phyloP scores from a whole-genome alignment of 306 rosid species.

The Quillaja saponaria region DNA sequence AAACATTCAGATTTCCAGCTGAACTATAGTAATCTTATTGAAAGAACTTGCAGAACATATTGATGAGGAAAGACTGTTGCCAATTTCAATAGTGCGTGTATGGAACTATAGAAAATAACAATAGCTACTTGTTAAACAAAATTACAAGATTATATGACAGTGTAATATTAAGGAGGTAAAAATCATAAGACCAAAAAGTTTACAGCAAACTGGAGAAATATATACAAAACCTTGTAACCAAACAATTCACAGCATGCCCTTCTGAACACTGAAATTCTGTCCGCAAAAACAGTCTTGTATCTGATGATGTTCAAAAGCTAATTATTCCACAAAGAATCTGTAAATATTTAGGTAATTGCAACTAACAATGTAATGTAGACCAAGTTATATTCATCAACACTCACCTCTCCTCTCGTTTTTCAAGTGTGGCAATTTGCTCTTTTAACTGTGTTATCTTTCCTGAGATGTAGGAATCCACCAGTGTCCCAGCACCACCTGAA shows the following conservation, averaged over 20 bases:
- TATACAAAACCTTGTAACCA: slow-evolving; percentile 81
- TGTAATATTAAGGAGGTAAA: too few species aligned
- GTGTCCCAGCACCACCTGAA: slow-evolving; percentile 81
- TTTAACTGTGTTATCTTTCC: slow-evolving; percentile 77
- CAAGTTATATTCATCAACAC: slow-evolving; percentile 25
- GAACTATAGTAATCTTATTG: too few species aligned
- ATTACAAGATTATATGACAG: too few species aligned
- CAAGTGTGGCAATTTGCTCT: slow-evolving; percentile 92
- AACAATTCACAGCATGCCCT: slow-evolving; percentile 98
- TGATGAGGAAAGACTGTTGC: too few species aligned
- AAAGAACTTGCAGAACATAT: too few species aligned
- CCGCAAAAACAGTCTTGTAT: slow-evolving; percentile 95
- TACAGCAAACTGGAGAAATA: slow-evolving; percentile 13
- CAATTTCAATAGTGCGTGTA: too few species aligned
- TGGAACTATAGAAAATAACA: too few species aligned
- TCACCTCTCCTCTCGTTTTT: slow-evolving; percentile 95
- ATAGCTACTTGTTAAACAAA: too few species aligned
- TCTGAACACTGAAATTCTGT: slow-evolving; percentile 91
- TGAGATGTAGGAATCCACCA: slow-evolving; percentile 82
- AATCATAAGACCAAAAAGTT: too few species aligned
- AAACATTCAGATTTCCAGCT: slow-evolving; percentile 26
- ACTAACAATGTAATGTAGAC: too few species aligned
- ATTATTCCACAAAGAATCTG: slow-evolving; percentile 31
- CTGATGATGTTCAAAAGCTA: slow-evolving; percentile 53
- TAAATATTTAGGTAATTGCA: too few species aligned